These are phyloP conservation scores for Axilococcus clingmanii DNA, from an alignment of 139 green algal genomes.

Conservation along the genomic window DNA sequence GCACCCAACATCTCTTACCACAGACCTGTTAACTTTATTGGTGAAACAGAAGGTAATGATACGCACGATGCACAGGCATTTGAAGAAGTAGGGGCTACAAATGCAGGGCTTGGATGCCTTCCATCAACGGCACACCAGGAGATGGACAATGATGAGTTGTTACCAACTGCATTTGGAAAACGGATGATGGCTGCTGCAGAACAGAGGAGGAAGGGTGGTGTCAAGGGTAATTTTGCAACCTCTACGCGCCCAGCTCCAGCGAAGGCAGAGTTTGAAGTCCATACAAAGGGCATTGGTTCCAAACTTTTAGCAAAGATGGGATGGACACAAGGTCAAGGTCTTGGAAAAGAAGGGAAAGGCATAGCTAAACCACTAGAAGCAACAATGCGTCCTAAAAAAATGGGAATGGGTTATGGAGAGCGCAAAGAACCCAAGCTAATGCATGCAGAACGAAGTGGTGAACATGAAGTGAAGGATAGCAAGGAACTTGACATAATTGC, in stretches of 20 bases:
- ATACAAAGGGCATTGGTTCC: constrained; percentile 88
- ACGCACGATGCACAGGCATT: background rate
- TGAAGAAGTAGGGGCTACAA: background rate
- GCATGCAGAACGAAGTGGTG: constrained; percentile 8
- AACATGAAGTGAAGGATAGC: constrained; percentile 4
- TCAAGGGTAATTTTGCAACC: constrained; percentile 20
- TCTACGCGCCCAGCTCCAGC: constrained; percentile 3
- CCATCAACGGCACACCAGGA: constrained; percentile 11
- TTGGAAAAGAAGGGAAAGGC: constrained; percentile 48
- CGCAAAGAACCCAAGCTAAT: constrained; percentile 44
- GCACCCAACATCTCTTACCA: background rate
- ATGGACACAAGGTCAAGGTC: constrained; percentile 63
- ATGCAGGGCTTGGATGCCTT: constrained; percentile 1
- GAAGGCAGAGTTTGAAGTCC: constrained; percentile 75
- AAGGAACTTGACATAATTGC: background rate
- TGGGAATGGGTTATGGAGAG: constrained; percentile 87
- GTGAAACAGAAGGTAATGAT: background rate
- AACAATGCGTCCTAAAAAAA: constrained; percentile 79
- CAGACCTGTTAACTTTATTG: background rate
- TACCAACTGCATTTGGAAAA: constrained; percentile 71
- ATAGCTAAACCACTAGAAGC: constrained; percentile 81
- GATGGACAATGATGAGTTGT: constrained; percentile 38
- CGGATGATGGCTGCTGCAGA: constrained; percentile 37
- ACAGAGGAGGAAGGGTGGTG: constrained; percentile 14
- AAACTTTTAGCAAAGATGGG: constrained; percentile 97